These are phyloP conservation scores for Boechera retrofracta DNA, from an alignment of 345 rosid genomes.

Conservation along the genomic window DNA sequence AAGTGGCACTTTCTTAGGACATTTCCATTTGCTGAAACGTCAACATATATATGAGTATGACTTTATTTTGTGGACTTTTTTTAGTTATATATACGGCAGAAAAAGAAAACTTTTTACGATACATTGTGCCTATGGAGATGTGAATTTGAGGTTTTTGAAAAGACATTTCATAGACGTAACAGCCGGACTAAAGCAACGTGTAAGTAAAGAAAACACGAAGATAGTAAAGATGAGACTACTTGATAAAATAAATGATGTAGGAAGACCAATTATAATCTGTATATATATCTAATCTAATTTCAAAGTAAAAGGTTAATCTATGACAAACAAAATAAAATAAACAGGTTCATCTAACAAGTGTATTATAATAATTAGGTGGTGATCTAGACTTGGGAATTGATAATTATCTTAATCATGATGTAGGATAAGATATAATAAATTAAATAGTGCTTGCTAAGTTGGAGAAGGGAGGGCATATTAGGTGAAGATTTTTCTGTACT, in stretches of 20 bases:
- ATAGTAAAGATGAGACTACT: slow-evolving; percentile 32
- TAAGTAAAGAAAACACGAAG: slow-evolving; percentile 33
- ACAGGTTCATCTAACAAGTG: slow-evolving; percentile 12
- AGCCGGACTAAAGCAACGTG: slow-evolving; percentile 35
- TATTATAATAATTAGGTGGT: slow-evolving; percentile 10
- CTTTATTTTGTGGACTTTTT: slow-evolving; percentile 24
- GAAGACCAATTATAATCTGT: slow-evolving; percentile 1
- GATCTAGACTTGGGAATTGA: slow-evolving; percentile 30
- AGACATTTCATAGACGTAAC: slow-evolving; percentile 40
- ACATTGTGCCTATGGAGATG: background rate
- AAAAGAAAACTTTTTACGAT: background rate
- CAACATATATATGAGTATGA: slow-evolving; percentile 16
- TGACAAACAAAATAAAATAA: background rate
- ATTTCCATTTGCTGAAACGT: slow-evolving; percentile 25
- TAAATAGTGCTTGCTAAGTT: slow-evolving; percentile 33
- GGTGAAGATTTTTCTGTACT: slow-evolving; percentile 44
- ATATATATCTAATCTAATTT: slow-evolving; percentile 13
- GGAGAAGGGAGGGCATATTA: slow-evolving; percentile 43
- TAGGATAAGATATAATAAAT: slow-evolving; percentile 28
- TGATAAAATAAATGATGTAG: slow-evolving; percentile 4
- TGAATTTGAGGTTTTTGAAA: slow-evolving; percentile 25
- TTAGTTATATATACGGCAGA: background rate
- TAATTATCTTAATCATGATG: slow-evolving; percentile 23
- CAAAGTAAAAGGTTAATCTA: slow-evolving; percentile 15
- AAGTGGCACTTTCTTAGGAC: slow-evolving; percentile 13